Evolutionary conservation across 352 stramenopile species (phyloP), one percentile per base, ranked within the genome.

Genomic region (Globisporangium lucens): DNA sequence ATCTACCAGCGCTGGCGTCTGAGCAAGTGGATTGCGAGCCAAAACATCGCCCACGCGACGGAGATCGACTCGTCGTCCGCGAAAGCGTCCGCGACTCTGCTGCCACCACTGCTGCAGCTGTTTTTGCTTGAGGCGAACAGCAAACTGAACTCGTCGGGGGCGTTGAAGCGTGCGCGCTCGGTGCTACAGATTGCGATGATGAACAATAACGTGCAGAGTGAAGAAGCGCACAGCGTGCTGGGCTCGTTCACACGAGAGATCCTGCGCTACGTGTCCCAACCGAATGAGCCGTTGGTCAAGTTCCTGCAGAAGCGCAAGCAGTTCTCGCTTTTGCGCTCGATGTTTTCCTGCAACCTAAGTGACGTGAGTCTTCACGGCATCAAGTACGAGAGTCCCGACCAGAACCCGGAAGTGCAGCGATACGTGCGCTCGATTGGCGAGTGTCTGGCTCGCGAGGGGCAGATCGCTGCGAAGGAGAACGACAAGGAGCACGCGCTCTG

Each of bases 1-100:
- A 76, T 88, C 20, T 91, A 91, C 63, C 85, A 90, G 69, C 81
- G 80, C 30, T 93, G 83, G 83, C 74, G 75, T n/a, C 70, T 90
- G n/a, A 85, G 79, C 61, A 74, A 76, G 35, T 89, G 79, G 78
- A 61, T 93, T 36, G 70, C 79, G 27, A 89, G 69, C 43, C 82
- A 89, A 67, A 81, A 85, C 22, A 82, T 90, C 51, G 71, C 72
- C 15, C 77, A 78, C 22, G 65, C 75, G n/a, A 80, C 77, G 1
- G 84, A 89, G 65, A 57, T 77, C 10, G 79, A 91, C 43, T 62
- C 64, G 17, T 56, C 72, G 35, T 70, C 63, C 8, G 70, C 75
- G 3, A 82, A 78, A 41, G 77, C 80, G n/a, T 89, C 78, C 0
- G 80, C 77, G 13, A 82, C 74, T 7, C 63, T 90, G 30, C 69